These are phyloP conservation scores for Chlorella sp. DNA, from an alignment of 139 green algal genomes.

Conservation along the genomic window DNA sequence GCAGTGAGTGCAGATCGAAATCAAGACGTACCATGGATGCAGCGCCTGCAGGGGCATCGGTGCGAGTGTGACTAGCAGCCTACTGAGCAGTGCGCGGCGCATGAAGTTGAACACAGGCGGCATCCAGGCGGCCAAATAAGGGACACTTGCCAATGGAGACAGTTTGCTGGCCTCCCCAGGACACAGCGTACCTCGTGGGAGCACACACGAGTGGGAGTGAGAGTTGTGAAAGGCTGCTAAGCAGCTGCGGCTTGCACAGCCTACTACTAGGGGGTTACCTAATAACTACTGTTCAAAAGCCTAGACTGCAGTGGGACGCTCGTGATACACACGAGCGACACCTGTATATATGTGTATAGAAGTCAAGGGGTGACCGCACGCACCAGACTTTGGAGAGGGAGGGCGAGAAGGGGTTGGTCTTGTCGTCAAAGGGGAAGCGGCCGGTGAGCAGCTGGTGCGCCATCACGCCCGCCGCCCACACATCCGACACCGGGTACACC, in stretches of 20 bases:
- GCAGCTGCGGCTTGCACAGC: no score
- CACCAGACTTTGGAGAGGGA: constrained; percentile 79
- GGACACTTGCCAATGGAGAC: neutral
- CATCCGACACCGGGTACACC: constrained; percentile 77
- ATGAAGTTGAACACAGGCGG: no score
- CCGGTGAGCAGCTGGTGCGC: constrained; percentile 88
- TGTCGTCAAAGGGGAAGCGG: constrained; percentile 89
- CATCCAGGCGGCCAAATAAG: neutral
- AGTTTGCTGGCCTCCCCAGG: neutral
- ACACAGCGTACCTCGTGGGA: neutral
- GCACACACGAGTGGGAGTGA: neutral
- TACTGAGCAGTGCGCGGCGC: no score
- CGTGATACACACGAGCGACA: no score
- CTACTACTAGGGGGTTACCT: no score
- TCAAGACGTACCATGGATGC: constrained; percentile 50
- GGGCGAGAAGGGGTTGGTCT: constrained; percentile 66
- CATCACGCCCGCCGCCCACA: constrained; percentile 93
- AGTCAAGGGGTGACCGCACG: no score
- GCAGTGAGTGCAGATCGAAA: no score
- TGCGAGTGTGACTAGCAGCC: no score
- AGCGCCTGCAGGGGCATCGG: constrained; percentile 18
- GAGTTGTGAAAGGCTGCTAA: no score
- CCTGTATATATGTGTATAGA: no score
- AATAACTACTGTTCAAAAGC: no score
- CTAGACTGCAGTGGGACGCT: no score